These are phyloP conservation scores for Tulasnella sp. DNA, from an alignment of 768 basidiomycete species.

Conservation along the genomic window DNA sequence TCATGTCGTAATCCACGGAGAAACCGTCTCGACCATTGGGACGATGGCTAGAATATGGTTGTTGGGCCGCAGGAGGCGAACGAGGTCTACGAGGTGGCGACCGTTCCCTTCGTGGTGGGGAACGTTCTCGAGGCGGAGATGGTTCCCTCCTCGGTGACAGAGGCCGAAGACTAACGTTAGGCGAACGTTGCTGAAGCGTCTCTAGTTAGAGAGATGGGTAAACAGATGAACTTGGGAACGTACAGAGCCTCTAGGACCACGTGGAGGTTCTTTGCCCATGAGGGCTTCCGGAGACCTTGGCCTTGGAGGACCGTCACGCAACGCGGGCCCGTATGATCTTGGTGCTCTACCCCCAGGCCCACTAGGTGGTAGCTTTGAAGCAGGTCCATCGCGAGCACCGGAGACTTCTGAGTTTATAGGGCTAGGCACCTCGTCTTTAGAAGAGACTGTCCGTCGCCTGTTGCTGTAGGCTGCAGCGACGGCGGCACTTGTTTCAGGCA, in stretches of 20 bases:
- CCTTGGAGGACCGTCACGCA: neutral
- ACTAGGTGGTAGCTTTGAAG: conserved; percentile 23
- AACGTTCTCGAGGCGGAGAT: neutral
- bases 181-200: neutral
- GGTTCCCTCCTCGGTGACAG: neutral
- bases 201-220: neutral
- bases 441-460: neutral
- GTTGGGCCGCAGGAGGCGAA: neutral
- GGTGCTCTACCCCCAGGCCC: conserved; percentile 17
- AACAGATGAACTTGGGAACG: neutral
- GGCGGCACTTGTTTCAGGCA: conserved; percentile 16
- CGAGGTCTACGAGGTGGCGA: neutral
- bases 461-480: conserved; percentile 24
- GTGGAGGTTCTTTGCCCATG: neutral
- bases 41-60: neutral
- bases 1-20: neutral
- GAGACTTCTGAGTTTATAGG: neutral
- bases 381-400: neutral
- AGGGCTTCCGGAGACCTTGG: neutral
- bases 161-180: neutral
- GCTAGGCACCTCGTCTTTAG: neutral
- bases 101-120: neutral
- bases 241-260: neutral
- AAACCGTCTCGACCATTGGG: neutral
- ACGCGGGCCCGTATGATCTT: neutral